Evolutionary conservation across 306 rosid genomes (phyloP).

Genomic region (Trifolium fragiferum): DNA sequence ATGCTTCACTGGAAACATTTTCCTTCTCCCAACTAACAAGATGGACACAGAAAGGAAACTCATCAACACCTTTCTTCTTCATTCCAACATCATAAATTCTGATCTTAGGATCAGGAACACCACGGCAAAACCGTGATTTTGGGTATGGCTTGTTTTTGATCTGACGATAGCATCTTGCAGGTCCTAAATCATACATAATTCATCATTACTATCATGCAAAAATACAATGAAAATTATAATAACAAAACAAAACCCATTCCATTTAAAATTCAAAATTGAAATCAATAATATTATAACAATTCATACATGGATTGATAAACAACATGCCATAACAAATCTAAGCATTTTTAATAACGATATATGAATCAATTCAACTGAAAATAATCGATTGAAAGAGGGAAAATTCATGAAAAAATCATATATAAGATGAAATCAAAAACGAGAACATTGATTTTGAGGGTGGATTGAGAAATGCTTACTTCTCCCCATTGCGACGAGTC

Average conservation of each 20-base stretch:
- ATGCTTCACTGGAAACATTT: constrained; percentile 83
- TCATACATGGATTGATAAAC: too few relatives aligned
- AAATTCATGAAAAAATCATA: neutral
- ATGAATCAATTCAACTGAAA: too few relatives aligned
- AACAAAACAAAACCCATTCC: neutral
- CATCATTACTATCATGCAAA: constrained; percentile 1
- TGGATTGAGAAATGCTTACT: neutral
- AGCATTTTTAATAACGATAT: too few relatives aligned
- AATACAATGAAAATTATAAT: neutral
- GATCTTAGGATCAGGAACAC: constrained; percentile 93
- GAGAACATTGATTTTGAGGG: neutral
- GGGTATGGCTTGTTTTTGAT: constrained; percentile 88
- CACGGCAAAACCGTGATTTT: constrained; percentile 87
- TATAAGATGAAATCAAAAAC: neutral
- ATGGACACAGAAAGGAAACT: constrained; percentile 91
- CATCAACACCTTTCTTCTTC: constrained; percentile 93
- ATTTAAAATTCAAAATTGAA: neutral
- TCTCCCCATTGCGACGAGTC: neutral
- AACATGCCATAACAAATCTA: too few relatives aligned
- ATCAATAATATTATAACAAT: neutral
- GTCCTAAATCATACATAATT: constrained; percentile 54
- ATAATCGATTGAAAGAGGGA: neutral
- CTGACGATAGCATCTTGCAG: constrained; percentile 86
- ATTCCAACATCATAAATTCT: constrained; percentile 92
- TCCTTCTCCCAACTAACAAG: constrained; percentile 93